phyloP scores from a whole-genome alignment of 352 stramenopile species.

The Lagenidium giganteum region DNA sequence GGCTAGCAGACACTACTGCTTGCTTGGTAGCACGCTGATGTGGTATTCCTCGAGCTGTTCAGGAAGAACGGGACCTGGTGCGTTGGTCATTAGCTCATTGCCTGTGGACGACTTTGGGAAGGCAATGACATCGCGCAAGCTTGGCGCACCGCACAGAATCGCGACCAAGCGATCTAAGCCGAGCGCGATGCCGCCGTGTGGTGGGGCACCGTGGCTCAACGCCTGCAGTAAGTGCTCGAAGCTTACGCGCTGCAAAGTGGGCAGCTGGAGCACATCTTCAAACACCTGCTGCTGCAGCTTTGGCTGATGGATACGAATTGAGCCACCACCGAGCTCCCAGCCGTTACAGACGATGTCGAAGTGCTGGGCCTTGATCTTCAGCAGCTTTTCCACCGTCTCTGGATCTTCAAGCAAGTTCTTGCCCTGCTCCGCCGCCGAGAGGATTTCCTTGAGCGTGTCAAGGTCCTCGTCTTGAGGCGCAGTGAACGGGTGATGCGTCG shows the following conservation, averaged over 20 bases:
- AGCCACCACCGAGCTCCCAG: slow-evolving; percentile 82
- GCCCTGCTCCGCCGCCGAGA: slow-evolving; percentile 9
- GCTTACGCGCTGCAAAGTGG: slow-evolving; percentile 57
- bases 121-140: slow-evolving; percentile 86
- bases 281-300: slow-evolving; percentile 75
- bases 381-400: slow-evolving; percentile 41
- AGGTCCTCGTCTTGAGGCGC: slow-evolving; percentile 46
- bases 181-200: slow-evolving; percentile 82
- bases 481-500: slow-evolving; percentile 87
- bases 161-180: slow-evolving; percentile 82
- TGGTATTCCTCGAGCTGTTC: slow-evolving; percentile 79
- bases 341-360: slow-evolving; percentile 89
- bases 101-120: slow-evolving; percentile 88
- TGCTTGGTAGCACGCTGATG: slow-evolving; percentile 43
- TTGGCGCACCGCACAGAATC: slow-evolving; percentile 73
- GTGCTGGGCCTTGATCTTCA: slow-evolving; percentile 69
- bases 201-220: slow-evolving; percentile 69
- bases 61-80: slow-evolving; percentile 54
- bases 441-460: slow-evolving; percentile 37
- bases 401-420: slow-evolving; percentile 46
- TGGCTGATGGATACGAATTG: slow-evolving; percentile 78
- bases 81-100: slow-evolving; percentile 84
- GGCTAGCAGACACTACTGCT: no score
- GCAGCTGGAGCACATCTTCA: slow-evolving; percentile 68
- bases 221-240: slow-evolving; percentile 84